Percentiles rank a stretch among this genome's conserved stretches.
These are phyloP conservation scores for Histomonas meleagridis DNA, from an alignment of 208 protist genomes.

Conservation along the genomic window DNA sequence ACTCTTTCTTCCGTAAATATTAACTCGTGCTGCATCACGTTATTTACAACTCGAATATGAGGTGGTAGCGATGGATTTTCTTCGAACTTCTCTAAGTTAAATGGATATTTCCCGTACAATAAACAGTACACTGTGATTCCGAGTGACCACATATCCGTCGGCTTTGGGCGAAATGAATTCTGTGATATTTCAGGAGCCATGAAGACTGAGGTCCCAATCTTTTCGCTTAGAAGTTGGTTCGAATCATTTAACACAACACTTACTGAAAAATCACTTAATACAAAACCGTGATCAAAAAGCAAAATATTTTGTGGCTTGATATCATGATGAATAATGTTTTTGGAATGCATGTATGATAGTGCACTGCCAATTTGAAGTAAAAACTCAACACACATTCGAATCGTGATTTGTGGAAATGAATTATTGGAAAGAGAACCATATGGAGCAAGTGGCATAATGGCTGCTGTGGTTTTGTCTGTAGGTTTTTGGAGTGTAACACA, in stretches of 20 bases:
- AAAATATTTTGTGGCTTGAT: constrained; percentile 16
- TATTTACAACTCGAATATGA: background rate
- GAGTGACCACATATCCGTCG: constrained; percentile 4
- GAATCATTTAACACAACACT: background rate
- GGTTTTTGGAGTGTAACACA: background rate
- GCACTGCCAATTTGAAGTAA: background rate
- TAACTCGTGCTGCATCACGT: background rate
- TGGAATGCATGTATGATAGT: background rate
- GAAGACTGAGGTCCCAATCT: background rate
- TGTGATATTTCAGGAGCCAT: background rate
- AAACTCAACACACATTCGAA: background rate
- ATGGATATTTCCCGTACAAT: background rate
- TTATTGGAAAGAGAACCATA: background rate
- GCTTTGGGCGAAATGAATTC: background rate
- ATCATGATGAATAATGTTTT: background rate
- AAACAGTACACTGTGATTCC: background rate
- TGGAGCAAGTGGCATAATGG: background rate
- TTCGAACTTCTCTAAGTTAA: background rate
- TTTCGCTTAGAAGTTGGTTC: background rate
- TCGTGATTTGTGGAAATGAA: background rate
- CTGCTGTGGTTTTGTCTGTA: background rate
- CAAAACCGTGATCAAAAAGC: background rate
- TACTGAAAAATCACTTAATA: constrained; percentile 3
- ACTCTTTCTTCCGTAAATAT: background rate
- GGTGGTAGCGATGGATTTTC: background rate